These are phyloP conservation scores for Pelomyxa schiedti DNA, from an alignment of 78 protist genomes.

Conservation along the genomic window DNA sequence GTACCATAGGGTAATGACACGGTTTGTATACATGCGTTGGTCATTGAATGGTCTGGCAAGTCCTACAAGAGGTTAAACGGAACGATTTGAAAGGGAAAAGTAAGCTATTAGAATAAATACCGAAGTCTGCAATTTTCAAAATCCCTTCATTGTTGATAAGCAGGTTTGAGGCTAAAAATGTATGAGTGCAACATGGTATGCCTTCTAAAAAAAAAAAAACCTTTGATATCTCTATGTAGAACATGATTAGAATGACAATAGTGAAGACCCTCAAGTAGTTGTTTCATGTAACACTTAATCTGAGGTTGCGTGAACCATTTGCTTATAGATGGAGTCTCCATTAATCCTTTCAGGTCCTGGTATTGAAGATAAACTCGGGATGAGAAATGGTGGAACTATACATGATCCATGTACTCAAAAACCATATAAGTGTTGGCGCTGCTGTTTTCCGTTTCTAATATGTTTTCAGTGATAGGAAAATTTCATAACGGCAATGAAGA, in stretches of 20 bases:
- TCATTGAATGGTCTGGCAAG: slow-evolving; percentile 56
- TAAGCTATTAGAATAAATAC: too few species aligned
- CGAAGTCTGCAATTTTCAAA: slow-evolving; percentile 72
- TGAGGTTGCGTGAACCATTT: slow-evolving; percentile 35
- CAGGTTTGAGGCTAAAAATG: slow-evolving; percentile 26
- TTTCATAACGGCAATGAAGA: slow-evolving; percentile 86
- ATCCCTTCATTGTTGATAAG: slow-evolving; percentile 46
- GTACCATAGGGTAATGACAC: slow-evolving; percentile 86
- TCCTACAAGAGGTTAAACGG: too few species aligned
- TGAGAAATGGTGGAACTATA: too few species aligned
- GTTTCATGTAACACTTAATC: slow-evolving; percentile 72
- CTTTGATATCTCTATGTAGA: slow-evolving; percentile 79
- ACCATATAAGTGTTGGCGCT: slow-evolving; percentile 85
- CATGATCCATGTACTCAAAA: slow-evolving; percentile 69
- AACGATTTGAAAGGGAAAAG: too few species aligned
- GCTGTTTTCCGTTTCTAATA: too few species aligned
- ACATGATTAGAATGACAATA: slow-evolving; percentile 61
- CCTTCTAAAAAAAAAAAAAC: slow-evolving; percentile 3
- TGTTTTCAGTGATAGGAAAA: slow-evolving; percentile 73
- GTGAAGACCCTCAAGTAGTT: slow-evolving; percentile 63
- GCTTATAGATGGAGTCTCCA: slow-evolving; percentile 30
- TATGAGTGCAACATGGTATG: neutral
- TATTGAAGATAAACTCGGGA: too few species aligned
- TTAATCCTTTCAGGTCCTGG: slow-evolving; percentile 70
- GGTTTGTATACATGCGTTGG: slow-evolving; percentile 13